These are phyloP conservation scores for Pythium aquatile DNA, from an alignment of 352 stramenopile genomes.

Conservation along the genomic window DNA sequence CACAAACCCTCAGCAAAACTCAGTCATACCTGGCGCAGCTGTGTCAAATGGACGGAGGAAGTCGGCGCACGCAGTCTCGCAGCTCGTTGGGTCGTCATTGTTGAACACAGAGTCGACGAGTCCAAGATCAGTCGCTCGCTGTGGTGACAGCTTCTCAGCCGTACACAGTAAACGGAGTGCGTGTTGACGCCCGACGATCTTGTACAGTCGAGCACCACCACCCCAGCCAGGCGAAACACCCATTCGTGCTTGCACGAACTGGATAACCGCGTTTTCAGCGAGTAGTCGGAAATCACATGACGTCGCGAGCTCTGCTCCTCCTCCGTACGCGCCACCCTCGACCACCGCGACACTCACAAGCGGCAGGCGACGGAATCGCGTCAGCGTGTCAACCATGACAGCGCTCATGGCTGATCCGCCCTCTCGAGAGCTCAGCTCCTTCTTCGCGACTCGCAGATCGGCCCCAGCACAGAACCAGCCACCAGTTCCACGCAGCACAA, in stretches of 20 bases:
- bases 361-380: slow-evolving; percentile 65
- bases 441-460: slow-evolving; percentile 75
- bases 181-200: slow-evolving; percentile 71
- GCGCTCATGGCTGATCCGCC: slow-evolving; percentile 63
- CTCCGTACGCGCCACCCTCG: slow-evolving; percentile 79
- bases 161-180: slow-evolving; percentile 75
- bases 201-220: slow-evolving; percentile 68
- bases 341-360: slow-evolving; percentile 78
- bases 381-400: slow-evolving; percentile 77
- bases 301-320: slow-evolving; percentile 80
- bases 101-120: slow-evolving; percentile 69
- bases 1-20: not conserved
- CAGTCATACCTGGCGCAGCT: slow-evolving; percentile 49
- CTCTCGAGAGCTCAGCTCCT: slow-evolving; percentile 69
- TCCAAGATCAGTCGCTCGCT: slow-evolving; percentile 51
- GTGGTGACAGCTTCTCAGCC: slow-evolving; percentile 48
- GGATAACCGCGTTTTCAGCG: slow-evolving; percentile 57
- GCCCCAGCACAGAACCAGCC: slow-evolving; percentile 86
- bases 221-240: slow-evolving; percentile 85
- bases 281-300: slow-evolving; percentile 84
- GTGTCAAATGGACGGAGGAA: slow-evolving; percentile 58
- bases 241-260: slow-evolving; percentile 85
- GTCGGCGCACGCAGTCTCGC: slow-evolving; percentile 32
- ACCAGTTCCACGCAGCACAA: slow-evolving; percentile 52
- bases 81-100: slow-evolving; percentile 24